Base-by-base conservation (phyloP, 257 asterid genomes). In the Solanum chilense region DNA sequence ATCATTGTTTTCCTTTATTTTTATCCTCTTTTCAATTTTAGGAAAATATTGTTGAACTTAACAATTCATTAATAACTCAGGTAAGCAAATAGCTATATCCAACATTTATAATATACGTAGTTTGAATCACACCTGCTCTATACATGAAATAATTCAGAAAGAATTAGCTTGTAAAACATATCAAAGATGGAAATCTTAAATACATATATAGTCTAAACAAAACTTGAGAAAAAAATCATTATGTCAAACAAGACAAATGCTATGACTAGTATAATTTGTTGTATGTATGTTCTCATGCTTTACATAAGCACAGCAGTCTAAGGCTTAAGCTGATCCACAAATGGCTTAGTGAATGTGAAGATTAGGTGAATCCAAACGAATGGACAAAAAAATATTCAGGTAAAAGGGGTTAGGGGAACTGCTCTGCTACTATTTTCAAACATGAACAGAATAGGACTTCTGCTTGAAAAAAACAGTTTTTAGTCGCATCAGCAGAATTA, bases 321-420 rank as follows among this genome's bases (percentile, higher is more conserved):
- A 37, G 7, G 39, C 39, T 35, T 35, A 35, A 77, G 83, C 68
- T 56, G 3, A 58, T 31, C 31, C 85, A 45, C 60, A 11, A 81
- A 27, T 49, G 71, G 85, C 6, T 25, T 11, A 37, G 44, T 39
- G 16, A 15, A 44, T 12, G 27, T 12, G 39, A 85, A 74, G 81
- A 85, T 89, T 87, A n/a, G 78, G 82, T 86, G 45, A 52, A 68
- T 47, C 31, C 15, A 33, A 33, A 27, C n/a, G 21, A 76, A 81
- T 27, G 23, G 12, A 42, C 25, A 33, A 5, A 14, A 31, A 44
- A 11, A 11, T 62, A 18, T 56, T 9, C 16, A 15, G 31, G 87
- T 75, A 39, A 75, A 39, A 87, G 12, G 82, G 20, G 52, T 84
- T 74, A 60, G 91, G 90, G 56, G 88, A 90, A 45, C 90, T 39